Percentiles rank a stretch among this genome's conserved stretches.
Conservation (phyloP, 129 eudicot species). For the Oenanthe sinensis region DNA sequence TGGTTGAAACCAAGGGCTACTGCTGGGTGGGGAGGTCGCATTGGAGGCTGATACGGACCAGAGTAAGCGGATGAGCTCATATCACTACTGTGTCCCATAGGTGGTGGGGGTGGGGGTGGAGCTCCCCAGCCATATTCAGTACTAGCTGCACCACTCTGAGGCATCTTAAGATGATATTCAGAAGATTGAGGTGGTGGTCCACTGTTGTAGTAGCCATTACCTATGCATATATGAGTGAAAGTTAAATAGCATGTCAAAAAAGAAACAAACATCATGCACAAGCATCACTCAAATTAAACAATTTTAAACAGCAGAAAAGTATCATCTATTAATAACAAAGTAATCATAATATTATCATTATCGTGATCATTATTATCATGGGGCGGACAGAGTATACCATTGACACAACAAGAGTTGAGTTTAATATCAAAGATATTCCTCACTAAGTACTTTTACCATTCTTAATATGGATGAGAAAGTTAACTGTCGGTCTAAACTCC, state of each 20-base stretch:
- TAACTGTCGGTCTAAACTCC: too few relatives aligned
- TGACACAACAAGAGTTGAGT: neutral
- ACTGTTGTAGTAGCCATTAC: slow-evolving; percentile 16
- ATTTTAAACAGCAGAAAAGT: neutral
- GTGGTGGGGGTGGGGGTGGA: slow-evolving; percentile 76
- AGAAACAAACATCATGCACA: neutral
- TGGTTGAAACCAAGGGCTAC: slow-evolving; percentile 57
- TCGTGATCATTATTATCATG: too few relatives aligned
- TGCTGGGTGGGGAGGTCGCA: slow-evolving; percentile 67
- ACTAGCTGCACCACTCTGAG: slow-evolving; percentile 28
- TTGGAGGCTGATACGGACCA: slow-evolving; percentile 37
- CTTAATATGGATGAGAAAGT: too few relatives aligned
- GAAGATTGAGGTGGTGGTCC: slow-evolving; percentile 19
- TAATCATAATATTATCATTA: too few relatives aligned
- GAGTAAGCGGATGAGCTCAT: slow-evolving; percentile 51
- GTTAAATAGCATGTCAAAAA: neutral
- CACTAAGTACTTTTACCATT: neutral
- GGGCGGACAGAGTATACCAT: neutral
- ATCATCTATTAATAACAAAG: too few relatives aligned
- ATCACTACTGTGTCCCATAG: slow-evolving; percentile 45
- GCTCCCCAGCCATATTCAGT: slow-evolving; percentile 35
- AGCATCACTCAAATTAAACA: neutral
- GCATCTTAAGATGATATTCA: slow-evolving; percentile 23
- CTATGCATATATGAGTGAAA: slow-evolving; percentile 11
- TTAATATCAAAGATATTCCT: neutral